A percentile compares a stretch with the other conserved stretches of the same genome.
Evolutionary conservation across 495 filamentous ascomycete species (phyloP).

Genomic region (Poronia punctata): DNA sequence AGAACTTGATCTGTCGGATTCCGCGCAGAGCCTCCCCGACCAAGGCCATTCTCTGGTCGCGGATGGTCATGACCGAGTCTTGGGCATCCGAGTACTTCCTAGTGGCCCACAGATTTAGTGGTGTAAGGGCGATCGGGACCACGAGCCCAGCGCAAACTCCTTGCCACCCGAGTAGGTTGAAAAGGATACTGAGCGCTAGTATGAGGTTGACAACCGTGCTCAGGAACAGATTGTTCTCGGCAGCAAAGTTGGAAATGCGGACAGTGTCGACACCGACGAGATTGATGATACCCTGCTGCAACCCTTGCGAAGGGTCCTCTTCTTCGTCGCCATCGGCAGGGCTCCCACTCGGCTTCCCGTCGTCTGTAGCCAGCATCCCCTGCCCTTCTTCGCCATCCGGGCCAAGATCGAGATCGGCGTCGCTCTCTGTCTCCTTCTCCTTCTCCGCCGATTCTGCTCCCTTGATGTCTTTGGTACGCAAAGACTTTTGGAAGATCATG

Average conservation of each 20-base stretch:
- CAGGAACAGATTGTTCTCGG: conserved; percentile 58
- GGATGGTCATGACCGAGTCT: conserved; percentile 67
- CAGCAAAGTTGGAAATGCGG: conserved; percentile 63
- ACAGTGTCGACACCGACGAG: conserved; percentile 71
- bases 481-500: no score
- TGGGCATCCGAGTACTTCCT: conserved; percentile 61
- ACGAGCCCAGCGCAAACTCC: conserved; percentile 61
- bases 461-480: no score
- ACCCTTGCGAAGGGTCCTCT: no score
- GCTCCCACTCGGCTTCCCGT: no score
- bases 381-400: no score
- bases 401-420: no score
- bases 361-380: no score
- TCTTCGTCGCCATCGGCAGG: no score
- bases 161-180: conserved; percentile 66
- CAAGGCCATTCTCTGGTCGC: conserved; percentile 70
- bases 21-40: conserved; percentile 76
- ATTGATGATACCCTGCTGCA: conserved; percentile 75
- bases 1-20: conserved; percentile 86
- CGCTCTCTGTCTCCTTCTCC: no score
- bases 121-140: conserved; percentile 54
- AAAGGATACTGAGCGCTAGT: conserved; percentile 58
- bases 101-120: conserved; percentile 64
- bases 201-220: conserved; percentile 51
- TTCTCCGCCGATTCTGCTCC: no score